phyloP scores from a whole-genome alignment of 768 basidiomycete genomes.

The Trametes cubensis region DNA sequence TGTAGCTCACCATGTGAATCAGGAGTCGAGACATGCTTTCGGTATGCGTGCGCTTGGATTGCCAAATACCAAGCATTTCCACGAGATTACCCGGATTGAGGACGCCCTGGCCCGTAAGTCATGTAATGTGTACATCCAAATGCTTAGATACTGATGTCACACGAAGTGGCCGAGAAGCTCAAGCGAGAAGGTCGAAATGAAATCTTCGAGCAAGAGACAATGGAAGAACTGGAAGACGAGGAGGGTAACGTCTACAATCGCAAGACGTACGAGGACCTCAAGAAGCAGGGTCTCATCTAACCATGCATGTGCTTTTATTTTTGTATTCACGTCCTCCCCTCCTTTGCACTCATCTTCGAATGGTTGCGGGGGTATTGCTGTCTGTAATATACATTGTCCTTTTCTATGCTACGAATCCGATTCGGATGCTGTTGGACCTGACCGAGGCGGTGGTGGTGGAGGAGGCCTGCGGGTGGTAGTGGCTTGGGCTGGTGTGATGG shows the following conservation, averaged over 20 bases:
- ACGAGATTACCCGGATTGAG: conserved; percentile 96
- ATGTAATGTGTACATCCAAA: not conserved
- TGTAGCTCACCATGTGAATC: not conserved
- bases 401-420: conserved; percentile 8
- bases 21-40: conserved; percentile 96
- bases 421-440: conserved; percentile 27
- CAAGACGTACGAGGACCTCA: conserved; percentile 97
- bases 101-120: conserved; percentile 91
- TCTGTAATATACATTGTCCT: conserved; percentile 19
- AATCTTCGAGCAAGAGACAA: conserved; percentile 89
- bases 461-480: conserved; percentile 40
- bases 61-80: conserved; percentile 98
- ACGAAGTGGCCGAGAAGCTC: conserved; percentile 90
- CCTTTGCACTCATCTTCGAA: not conserved
- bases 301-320: conserved; percentile 5
- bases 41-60: conserved; percentile 97
- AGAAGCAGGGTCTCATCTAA: conserved; percentile 90
- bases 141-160: not conserved
- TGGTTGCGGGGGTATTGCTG: not conserved
- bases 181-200: conserved; percentile 97
- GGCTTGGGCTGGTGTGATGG: conserved; percentile 48
- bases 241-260: conserved; percentile 98
- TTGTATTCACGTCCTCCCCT: not conserved
- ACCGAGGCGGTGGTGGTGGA: conserved; percentile 50
- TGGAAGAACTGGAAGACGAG: conserved; percentile 97